Evolutionary conservation across 108 stramenopile species (phyloP).

Genomic region (Conticribra guillardii): DNA sequence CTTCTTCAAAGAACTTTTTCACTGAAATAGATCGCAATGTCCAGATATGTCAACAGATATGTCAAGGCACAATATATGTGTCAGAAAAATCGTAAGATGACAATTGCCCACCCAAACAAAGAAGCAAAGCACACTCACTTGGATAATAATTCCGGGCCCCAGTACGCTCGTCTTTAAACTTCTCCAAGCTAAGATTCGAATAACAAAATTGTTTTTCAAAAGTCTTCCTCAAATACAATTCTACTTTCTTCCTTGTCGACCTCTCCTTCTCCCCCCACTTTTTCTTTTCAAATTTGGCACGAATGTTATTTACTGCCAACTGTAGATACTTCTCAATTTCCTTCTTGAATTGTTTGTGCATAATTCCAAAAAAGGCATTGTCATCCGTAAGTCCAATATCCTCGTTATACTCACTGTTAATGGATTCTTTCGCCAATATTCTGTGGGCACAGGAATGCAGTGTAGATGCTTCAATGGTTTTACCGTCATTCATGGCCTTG

Average conservation of each 20-base stretch:
- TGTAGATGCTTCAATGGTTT: slow-evolving; percentile 30
- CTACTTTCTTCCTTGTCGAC: slow-evolving; percentile 16
- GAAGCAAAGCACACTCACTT: neutral
- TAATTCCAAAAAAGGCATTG: slow-evolving; percentile 5
- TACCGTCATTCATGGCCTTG: neutral
- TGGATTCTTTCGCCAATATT: slow-evolving; percentile 1
- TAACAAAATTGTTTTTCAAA: slow-evolving; percentile 31
- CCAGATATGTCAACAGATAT: neutral
- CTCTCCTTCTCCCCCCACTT: neutral
- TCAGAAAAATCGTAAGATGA: neutral
- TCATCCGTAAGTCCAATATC: slow-evolving; percentile 22
- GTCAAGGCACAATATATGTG: neutral
- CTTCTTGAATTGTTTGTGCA: slow-evolving; percentile 4
- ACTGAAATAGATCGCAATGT: neutral
- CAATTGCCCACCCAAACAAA: neutral
- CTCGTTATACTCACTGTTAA: slow-evolving; percentile 1
- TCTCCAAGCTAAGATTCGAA: slow-evolving; percentile 28
- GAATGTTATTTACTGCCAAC: slow-evolving; percentile 6
- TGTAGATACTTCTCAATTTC: slow-evolving; percentile 17
- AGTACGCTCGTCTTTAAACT: slow-evolving; percentile 16
- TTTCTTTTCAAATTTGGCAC: neutral
- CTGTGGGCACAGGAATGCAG: slow-evolving; percentile 44
- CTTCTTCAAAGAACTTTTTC: slow-evolving; percentile 15
- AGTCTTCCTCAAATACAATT: slow-evolving; percentile 31
- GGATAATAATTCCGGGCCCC: slow-evolving; percentile 11